phyloP scores from a whole-genome alignment of 208 protist genomes.

The Angomonas deanei region DNA sequence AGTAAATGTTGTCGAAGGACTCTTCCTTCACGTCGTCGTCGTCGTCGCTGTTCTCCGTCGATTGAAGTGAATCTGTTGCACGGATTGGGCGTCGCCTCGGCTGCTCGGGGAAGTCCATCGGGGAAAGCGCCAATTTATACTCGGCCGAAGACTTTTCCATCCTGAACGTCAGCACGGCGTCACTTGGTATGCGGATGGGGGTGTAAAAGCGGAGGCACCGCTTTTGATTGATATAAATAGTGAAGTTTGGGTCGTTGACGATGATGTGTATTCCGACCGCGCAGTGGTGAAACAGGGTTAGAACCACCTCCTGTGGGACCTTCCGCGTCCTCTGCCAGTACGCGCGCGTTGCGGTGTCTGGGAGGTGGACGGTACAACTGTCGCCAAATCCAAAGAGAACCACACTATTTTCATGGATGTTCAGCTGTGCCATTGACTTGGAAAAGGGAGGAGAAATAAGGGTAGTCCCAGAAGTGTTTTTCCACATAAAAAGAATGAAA shows the following conservation, averaged over 20 bases:
- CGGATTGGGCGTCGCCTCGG: no score
- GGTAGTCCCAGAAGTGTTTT: neutral
- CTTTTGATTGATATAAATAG: neutral
- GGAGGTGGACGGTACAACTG: neutral
- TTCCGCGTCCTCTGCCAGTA: neutral
- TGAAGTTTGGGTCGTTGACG: neutral
- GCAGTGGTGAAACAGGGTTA: neutral
- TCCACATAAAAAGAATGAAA: neutral
- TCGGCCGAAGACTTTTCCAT: neutral
- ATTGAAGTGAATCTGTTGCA: no score
- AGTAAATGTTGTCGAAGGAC: neutral
- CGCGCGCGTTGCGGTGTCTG: neutral
- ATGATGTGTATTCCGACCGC: neutral
- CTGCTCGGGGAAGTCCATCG: no score
- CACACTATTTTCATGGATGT: slow-evolving; percentile 5
- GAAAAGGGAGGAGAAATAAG: neutral
- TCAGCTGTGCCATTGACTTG: neutral
- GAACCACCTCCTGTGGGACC: neutral
- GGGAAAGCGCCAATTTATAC: no score
- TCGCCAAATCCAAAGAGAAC: neutral
- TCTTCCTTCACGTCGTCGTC: no score
- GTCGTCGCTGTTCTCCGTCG: no score
- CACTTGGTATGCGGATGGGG: neutral
- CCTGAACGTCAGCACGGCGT: neutral
- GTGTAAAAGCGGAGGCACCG: neutral